phyloP scores from a whole-genome alignment of 2,329 filamentous ascomycete species.

The Clarireedia paspali region DNA sequence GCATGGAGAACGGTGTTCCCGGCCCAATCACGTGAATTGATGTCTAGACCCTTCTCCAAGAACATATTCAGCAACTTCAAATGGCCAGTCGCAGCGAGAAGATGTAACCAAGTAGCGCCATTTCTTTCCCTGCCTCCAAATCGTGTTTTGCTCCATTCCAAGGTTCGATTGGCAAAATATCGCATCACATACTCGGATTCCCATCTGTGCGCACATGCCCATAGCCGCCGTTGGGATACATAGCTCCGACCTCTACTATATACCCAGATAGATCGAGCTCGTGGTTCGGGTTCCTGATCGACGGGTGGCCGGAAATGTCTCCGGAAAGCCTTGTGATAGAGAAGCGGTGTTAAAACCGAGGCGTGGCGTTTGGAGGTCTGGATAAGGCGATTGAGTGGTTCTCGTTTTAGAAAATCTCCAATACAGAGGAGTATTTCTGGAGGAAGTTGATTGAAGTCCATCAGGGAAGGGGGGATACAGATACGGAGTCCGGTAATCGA shows the following conservation, averaged over 20 bases:
- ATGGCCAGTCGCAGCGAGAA: not conserved
- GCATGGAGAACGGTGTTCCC: constrained; percentile 4
- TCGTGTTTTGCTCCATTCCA: constrained; percentile 2
- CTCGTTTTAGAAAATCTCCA: constrained; percentile 1
- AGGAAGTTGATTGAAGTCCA: constrained; percentile 3
- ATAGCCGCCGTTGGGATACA: constrained; percentile 5
- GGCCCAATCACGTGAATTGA: constrained; percentile 5
- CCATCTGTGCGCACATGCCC: not conserved
- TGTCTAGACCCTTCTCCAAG: not conserved
- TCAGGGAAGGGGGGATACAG: not conserved
- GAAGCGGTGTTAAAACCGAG: not conserved
- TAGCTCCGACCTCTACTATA: constrained; percentile 7
- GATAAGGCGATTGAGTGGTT: constrained; percentile 1
- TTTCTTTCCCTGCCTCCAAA: constrained; percentile 8
- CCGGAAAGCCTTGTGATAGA: constrained; percentile 8
- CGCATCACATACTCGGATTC: constrained; percentile 3
- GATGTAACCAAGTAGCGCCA: constrained; percentile 9
- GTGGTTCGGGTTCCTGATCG: constrained; percentile 1
- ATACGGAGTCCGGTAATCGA: not conserved
- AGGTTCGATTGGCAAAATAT: not conserved
- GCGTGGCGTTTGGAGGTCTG: constrained; percentile 5
- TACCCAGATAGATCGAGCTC: constrained; percentile 5
- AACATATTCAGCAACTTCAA: constrained; percentile 1
- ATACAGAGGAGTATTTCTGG: constrained; percentile 6
- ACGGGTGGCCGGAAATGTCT: constrained; percentile 1